phyloP scores from a whole-genome alignment of 2,329 filamentous ascomycete species.

The Penicillium corylophilum region DNA sequence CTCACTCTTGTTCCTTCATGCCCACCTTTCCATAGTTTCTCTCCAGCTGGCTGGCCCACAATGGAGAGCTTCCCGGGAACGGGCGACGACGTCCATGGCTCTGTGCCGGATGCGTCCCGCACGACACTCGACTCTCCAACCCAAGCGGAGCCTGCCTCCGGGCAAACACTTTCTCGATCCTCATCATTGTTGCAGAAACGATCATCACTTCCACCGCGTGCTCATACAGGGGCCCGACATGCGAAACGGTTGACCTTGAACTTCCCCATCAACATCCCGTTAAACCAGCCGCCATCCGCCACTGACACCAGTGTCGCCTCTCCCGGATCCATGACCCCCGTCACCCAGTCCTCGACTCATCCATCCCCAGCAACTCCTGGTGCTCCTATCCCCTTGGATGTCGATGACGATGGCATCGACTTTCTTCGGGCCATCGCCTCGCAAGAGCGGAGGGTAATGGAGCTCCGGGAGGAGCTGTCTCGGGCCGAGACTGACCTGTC shows the following conservation, averaged over 20 bases:
- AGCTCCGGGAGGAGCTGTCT: slow-evolving; percentile 84
- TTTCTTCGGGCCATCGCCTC: slow-evolving; percentile 88
- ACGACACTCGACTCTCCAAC: slow-evolving; percentile 10
- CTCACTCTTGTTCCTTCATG: slow-evolving; percentile 7
- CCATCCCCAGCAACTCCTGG: slow-evolving; percentile 31
- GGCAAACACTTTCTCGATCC: slow-evolving; percentile 15
- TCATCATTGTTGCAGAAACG: slow-evolving; percentile 28
- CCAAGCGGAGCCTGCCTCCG: slow-evolving; percentile 18
- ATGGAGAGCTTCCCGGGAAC: slow-evolving; percentile 36
- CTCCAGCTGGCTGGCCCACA: slow-evolving; percentile 28
- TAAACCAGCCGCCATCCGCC: slow-evolving; percentile 22
- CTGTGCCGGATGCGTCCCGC: slow-evolving; percentile 33
- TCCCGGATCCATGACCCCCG: slow-evolving; percentile 34
- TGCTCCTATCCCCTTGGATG: slow-evolving; percentile 30
- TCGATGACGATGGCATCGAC: slow-evolving; percentile 56
- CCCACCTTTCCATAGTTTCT: slow-evolving; percentile 8
- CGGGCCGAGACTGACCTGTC: slow-evolving; percentile 76
- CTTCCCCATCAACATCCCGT: slow-evolving; percentile 45
- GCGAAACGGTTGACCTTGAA: slow-evolving; percentile 48
- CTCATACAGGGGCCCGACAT: slow-evolving; percentile 40
- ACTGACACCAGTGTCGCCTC: slow-evolving; percentile 28
- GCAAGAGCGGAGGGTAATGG: slow-evolving; percentile 86
- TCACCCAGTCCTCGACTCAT: slow-evolving; percentile 32
- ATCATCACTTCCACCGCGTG: slow-evolving; percentile 34
- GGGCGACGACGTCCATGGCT: slow-evolving; percentile 26